Percentiles rank a stretch among this genome's conserved stretches.
phyloP scores from a whole-genome alignment of 2,329 filamentous ascomycete genomes.

The Thielaviopsis euricoi region DNA sequence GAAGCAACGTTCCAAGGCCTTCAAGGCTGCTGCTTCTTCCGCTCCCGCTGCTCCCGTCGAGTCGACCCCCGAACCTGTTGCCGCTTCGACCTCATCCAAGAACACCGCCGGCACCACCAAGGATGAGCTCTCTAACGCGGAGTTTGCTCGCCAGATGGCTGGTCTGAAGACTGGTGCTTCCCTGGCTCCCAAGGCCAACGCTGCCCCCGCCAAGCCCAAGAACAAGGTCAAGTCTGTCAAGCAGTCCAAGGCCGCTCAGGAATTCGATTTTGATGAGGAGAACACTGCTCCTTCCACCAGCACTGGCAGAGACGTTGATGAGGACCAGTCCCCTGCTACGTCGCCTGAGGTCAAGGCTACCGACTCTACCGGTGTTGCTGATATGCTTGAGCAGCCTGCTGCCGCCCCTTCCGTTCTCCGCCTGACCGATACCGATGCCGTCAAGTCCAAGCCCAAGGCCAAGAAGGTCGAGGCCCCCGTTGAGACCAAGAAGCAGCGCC shows the following conservation, averaged over 20 bases:
- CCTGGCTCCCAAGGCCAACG: conserved; percentile 32
- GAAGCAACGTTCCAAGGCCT: conserved; percentile 29
- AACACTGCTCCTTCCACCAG: conserved; percentile 47
- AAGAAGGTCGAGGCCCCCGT: conserved; percentile 46
- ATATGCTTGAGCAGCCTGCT: conserved; percentile 70
- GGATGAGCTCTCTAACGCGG: conserved; percentile 44
- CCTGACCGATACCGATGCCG: conserved; percentile 42
- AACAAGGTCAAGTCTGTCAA: conserved; percentile 50
- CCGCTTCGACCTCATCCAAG: conserved; percentile 15
- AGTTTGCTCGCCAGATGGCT: conserved; percentile 60
- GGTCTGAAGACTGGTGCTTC: conserved; percentile 47
- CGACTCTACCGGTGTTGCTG: conserved; percentile 55
- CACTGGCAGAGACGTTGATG: conserved; percentile 59
- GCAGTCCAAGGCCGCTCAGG: conserved; percentile 44
- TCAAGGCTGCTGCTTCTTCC: conserved; percentile 18
- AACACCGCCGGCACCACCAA: conserved; percentile 23
- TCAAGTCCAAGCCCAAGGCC: conserved; percentile 45
- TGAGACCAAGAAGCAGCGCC: conserved; percentile 89
- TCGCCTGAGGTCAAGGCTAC: conserved; percentile 46
- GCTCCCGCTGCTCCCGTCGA: neutral
- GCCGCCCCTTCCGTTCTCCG: conserved; percentile 60
- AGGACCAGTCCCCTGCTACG: conserved; percentile 55
- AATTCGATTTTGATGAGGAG: conserved; percentile 26
- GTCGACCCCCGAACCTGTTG: neutral
- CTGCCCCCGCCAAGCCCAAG: conserved; percentile 38